Evolutionary conservation across 768 basidiomycete species (phyloP), one percentile per base, ranked within the genome.

Genomic region (Coprinopsis sp.): DNA sequence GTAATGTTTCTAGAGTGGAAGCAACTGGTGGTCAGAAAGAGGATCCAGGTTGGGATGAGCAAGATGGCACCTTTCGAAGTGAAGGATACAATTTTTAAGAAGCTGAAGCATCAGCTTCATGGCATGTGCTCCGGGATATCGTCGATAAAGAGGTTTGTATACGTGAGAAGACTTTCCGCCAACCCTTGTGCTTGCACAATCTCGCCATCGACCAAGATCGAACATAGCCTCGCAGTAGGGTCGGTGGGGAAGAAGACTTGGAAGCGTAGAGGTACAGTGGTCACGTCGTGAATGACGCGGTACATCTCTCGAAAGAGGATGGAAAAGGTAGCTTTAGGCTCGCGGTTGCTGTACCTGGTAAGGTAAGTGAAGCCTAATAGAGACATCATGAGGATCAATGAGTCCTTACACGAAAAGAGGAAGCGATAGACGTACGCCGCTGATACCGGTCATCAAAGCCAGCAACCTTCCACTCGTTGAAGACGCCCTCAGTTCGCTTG

Each of bases 401-500:
- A 25, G 1, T 52, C 52, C n/a, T 46, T 56, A 51, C 49, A n/a
- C 8, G 8, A 37, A n/a, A 7, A n/a, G n/a, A n/a, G n/a, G n/a
- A n/a, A n/a, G n/a, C n/a, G n/a, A n/a, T n/a, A 19, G 21, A 37
- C 34, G 16, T 19, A 8, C 34, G 16, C 34, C 8, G 19, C 10
- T 54, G 41, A 33, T 43, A 36, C 8, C 44, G 29, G 5, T 51
- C 51, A 22, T 46, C 7, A 37, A 46, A 46, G 5, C 42, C 41
- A 2, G 44, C 57, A 7, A 58, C 54, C 36, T 59, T 55, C 52
- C 56, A 59, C 38, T 62, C 55, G 37, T 62, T 51, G 31, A 56
- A 33, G 0, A 50, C 45, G 4, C 58, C 60, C 6, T 45, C 28
- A 1, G 56, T 51, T 4, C 55, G 49, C 31, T 58, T 57, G 48